Evolutionary conservation across 352 stramenopile genomes (phyloP).

Genomic region (Pythium coloratum): DNA sequence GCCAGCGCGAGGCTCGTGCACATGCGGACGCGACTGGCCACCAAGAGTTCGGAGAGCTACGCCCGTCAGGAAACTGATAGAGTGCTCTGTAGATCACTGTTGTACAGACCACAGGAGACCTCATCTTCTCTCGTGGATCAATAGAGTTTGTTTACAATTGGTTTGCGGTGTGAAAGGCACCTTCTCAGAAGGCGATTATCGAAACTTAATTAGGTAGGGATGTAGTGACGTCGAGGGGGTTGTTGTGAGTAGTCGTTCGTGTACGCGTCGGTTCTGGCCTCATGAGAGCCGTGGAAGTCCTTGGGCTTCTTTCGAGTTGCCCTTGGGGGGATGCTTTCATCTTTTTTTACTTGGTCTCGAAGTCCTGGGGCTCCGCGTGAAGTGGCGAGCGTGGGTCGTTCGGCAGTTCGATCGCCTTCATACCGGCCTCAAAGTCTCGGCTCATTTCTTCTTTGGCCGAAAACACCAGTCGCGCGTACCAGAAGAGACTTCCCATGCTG

Average conservation of each 20-base stretch:
- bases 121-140: not conserved
- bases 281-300: not conserved
- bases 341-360: slow-evolving; percentile 23
- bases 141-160: not conserved
- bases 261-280: not conserved
- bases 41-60: slow-evolving; percentile 74
- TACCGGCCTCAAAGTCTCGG: slow-evolving; percentile 42
- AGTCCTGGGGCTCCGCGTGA: slow-evolving; percentile 33
- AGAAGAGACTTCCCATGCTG: slow-evolving; percentile 58
- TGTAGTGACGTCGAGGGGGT: not conserved
- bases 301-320: slow-evolving; percentile 9
- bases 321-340: slow-evolving; percentile 1
- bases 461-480: slow-evolving; percentile 68
- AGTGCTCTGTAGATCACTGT: not conserved
- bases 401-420: slow-evolving; percentile 27
- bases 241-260: not conserved
- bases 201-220: slow-evolving; percentile 6
- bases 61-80: slow-evolving; percentile 11
- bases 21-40: slow-evolving; percentile 69
- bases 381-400: slow-evolving; percentile 46
- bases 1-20: slow-evolving; percentile 57
- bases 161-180: not conserved
- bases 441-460: slow-evolving; percentile 48
- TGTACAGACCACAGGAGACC: not conserved
- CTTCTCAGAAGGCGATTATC: not conserved